A percentile compares a stretch with the other conserved stretches of the same genome.
Conservation (phyloP, 257 asterid genomes). For the Salvia splendens region DNA sequence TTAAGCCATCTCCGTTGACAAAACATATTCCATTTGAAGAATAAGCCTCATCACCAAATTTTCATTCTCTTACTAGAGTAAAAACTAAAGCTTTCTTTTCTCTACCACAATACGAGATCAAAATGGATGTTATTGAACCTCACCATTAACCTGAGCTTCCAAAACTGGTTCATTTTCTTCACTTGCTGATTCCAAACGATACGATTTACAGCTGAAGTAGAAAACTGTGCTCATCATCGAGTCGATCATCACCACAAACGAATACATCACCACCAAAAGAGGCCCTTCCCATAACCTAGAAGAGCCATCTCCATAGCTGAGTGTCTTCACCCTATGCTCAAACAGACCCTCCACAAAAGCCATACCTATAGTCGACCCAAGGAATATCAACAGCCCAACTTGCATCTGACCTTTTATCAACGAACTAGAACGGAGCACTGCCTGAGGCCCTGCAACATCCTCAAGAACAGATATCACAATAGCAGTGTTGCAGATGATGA, state of each 20-base stretch:
- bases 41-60: slow-evolving; percentile 28
- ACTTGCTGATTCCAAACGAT: slow-evolving; percentile 62
- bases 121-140: slow-evolving; percentile 39
- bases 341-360: slow-evolving; percentile 87
- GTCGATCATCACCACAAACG: slow-evolving; percentile 76
- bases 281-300: slow-evolving; percentile 98
- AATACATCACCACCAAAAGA: slow-evolving; percentile 77
- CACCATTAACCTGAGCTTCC: slow-evolving; percentile 55
- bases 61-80: background rate
- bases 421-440: slow-evolving; percentile 75
- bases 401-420: slow-evolving; percentile 83
- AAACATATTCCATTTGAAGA: slow-evolving; percentile 26
- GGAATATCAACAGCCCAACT: slow-evolving; percentile 86
- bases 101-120: background rate
- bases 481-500: slow-evolving; percentile 72
- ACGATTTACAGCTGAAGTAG: slow-evolving; percentile 94
- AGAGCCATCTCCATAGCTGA: slow-evolving; percentile 91
- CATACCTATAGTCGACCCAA: slow-evolving; percentile 86
- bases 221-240: slow-evolving; percentile 89
- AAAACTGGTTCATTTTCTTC: slow-evolving; percentile 57
- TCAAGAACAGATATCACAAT: slow-evolving; percentile 84
- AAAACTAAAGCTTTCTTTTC: background rate
- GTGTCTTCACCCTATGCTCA: slow-evolving; percentile 87
- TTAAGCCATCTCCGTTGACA: slow-evolving; percentile 1
- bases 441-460: slow-evolving; percentile 81